These are phyloP conservation scores for Penicillium arizonense DNA, from an alignment of 495 filamentous ascomycete species.

Conservation along the genomic window DNA sequence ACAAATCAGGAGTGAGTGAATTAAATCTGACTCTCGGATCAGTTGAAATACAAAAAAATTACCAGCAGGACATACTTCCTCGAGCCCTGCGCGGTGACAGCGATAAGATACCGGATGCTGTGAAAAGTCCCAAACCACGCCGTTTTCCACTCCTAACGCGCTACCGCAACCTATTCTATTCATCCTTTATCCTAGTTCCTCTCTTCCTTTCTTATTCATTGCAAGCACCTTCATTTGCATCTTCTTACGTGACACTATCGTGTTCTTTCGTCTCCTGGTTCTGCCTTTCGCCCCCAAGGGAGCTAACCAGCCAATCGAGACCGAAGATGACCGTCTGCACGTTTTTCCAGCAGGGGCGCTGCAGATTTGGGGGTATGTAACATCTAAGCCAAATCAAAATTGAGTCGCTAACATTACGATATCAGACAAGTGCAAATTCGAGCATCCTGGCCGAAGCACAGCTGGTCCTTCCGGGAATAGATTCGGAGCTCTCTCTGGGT, in stretches of 20 bases:
- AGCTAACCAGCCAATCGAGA: not conserved
- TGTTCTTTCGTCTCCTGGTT: too few relatives aligned
- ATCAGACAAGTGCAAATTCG: conserved; percentile 52
- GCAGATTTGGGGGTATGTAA: conserved; percentile 64
- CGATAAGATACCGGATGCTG: not conserved
- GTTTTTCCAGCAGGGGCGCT: conserved; percentile 71
- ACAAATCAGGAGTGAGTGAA: too few relatives aligned
- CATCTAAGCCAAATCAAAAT: not conserved
- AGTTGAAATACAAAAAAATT: too few relatives aligned
- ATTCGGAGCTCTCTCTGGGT: conserved; percentile 40
- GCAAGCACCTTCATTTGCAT: too few relatives aligned
- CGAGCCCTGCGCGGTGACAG: too few relatives aligned
- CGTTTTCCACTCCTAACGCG: too few relatives aligned
- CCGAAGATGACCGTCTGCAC: conserved; percentile 61
- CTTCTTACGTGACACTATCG: too few relatives aligned
- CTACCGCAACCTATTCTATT: too few relatives aligned
- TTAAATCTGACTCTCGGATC: too few relatives aligned
- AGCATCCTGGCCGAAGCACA: conserved; percentile 47
- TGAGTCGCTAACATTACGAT: conserved; percentile 10
- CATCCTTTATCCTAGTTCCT: too few relatives aligned
- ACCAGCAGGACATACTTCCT: too few relatives aligned
- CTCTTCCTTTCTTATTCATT: too few relatives aligned
- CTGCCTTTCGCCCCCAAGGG: not conserved
- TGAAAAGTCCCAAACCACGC: not conserved
- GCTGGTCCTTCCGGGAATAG: conserved; percentile 36